Percentiles rank a stretch among this genome's conserved stretches.
These are phyloP conservation scores for Centella asiatica DNA, from an alignment of 129 eudicot species.

Conservation along the genomic window DNA sequence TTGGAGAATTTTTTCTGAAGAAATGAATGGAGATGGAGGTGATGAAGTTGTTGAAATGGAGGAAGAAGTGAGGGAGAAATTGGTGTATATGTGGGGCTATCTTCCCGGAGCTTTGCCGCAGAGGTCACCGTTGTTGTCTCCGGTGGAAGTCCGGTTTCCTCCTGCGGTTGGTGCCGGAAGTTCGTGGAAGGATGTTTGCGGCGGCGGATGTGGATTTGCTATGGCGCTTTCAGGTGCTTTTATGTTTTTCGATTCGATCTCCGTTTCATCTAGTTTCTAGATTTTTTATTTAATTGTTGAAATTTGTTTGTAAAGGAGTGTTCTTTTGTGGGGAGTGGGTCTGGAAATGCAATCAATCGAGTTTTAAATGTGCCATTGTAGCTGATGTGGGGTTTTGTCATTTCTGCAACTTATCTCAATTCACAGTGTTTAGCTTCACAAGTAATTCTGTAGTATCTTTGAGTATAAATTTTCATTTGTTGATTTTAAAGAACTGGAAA, in stretches of 20 bases:
- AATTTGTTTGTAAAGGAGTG: neutral
- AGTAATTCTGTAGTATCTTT: no score
- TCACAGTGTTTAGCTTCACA: no score
- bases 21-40: conserved; percentile 42
- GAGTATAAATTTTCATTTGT: no score
- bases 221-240: conserved; percentile 74
- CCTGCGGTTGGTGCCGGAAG: conserved; percentile 35
- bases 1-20: neutral
- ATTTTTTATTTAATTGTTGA: neutral
- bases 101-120: conserved; percentile 94
- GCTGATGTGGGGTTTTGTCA: no score
- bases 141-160: conserved; percentile 60
- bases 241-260: neutral
- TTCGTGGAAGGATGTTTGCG: conserved; percentile 77
- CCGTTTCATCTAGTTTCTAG: neutral
- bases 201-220: conserved; percentile 99
- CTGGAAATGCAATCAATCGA: neutral
- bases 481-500: no score
- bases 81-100: conserved; percentile 91
- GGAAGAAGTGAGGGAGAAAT: conserved; percentile 30
- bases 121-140: conserved; percentile 77
- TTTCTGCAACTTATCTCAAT: no score
- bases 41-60: conserved; percentile 42
- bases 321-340: neutral
- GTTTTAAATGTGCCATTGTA: no score